phyloP scores from a whole-genome alignment of 371 early-diverging fungal species.

The Rhizopus microsporus region DNA sequence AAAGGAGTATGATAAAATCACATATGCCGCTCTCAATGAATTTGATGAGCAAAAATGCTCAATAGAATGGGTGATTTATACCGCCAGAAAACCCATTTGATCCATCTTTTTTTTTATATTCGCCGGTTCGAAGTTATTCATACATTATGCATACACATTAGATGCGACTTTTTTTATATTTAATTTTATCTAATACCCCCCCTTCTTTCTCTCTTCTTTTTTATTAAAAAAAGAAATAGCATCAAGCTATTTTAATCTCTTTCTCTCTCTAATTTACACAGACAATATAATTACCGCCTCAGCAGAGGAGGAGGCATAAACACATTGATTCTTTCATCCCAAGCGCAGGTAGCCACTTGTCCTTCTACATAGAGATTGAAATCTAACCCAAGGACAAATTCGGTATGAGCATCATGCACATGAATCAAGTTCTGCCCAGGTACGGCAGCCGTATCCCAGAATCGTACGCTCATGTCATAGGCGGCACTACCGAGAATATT shows the following conservation, averaged over 20 bases:
- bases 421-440: constrained; percentile 56
- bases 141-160: too few relatives aligned
- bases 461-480: constrained; percentile 93
- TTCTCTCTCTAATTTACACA: not conserved
- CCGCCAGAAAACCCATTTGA: constrained; percentile 22
- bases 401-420: constrained; percentile 83
- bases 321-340: constrained; percentile 88
- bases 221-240: too few relatives aligned
- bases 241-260: not conserved
- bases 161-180: not conserved
- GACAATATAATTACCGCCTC: constrained; percentile 30
- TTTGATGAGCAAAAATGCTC: constrained; percentile 21
- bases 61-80: constrained; percentile 24
- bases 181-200: not conserved
- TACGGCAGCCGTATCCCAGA: constrained; percentile 83
- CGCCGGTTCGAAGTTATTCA: constrained; percentile 11
- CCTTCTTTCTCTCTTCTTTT: too few relatives aligned
- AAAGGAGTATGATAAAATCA: constrained; percentile 27
- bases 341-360: constrained; percentile 88
- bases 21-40: constrained; percentile 24
- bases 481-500: constrained; percentile 76
- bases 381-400: constrained; percentile 95
- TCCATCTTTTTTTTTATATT: not conserved
- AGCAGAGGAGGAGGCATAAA: constrained; percentile 55
- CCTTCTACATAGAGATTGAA: constrained; percentile 84